These are phyloP conservation scores for Mycena kentingensis DNA, from an alignment of 768 basidiomycete genomes.

Conservation along the genomic window DNA sequence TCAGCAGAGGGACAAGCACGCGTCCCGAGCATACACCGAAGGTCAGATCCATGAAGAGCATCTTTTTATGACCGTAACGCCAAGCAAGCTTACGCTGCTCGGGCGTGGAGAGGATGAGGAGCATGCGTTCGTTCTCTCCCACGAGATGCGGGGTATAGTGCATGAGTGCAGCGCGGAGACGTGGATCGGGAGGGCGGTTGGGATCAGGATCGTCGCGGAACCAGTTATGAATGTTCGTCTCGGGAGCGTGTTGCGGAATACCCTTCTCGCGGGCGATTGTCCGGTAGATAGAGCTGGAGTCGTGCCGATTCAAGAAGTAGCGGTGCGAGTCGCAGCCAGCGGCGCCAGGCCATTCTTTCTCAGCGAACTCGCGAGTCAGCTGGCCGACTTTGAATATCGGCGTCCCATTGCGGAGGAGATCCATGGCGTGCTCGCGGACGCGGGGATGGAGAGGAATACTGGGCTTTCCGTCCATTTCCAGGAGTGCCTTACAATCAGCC, in stretches of 20 bases:
- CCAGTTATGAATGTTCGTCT: slow-evolving; percentile 31
- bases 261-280: slow-evolving; percentile 21
- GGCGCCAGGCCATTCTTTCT: not conserved
- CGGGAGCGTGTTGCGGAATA: slow-evolving; percentile 26
- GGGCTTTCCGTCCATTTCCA: not conserved
- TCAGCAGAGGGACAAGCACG: not conserved
- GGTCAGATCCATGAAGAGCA: slow-evolving; percentile 2
- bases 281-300: slow-evolving; percentile 29
- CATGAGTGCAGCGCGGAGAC: slow-evolving; percentile 24
- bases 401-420: not conserved
- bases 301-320: no score
- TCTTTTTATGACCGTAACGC: not conserved
- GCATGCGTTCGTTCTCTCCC: slow-evolving; percentile 22
- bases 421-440: not conserved
- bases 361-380: not conserved
- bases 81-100: not conserved
- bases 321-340: not conserved
- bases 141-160: slow-evolving; percentile 25
- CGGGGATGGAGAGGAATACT: not conserved
- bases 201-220: slow-evolving; percentile 21
- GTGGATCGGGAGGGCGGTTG: slow-evolving; percentile 21
- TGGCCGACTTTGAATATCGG: not conserved
- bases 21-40: slow-evolving; percentile 2
- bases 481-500: not conserved
- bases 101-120: slow-evolving; percentile 22